Conservation (phyloP, 108 stramenopile genomes). For the Pseudonitzschia pungens region DNA sequence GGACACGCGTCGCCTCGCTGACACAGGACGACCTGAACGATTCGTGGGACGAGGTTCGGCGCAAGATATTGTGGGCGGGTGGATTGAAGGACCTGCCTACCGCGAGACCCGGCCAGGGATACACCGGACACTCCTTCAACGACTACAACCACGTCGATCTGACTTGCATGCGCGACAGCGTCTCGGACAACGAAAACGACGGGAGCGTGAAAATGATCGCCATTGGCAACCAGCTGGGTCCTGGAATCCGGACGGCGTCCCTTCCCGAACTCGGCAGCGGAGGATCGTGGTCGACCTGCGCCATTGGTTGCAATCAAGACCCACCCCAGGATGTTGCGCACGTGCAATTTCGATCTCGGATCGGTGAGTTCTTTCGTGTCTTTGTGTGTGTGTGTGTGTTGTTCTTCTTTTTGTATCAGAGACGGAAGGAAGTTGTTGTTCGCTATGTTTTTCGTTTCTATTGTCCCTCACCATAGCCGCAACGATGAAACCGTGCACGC, state of each 20-base stretch:
- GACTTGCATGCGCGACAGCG: constrained; percentile 78
- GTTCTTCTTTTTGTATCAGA: background rate
- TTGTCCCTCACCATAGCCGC: background rate
- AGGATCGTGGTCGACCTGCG: constrained; percentile 87
- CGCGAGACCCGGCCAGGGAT: constrained; percentile 80
- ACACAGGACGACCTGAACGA: constrained; percentile 51
- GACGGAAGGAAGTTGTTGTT: background rate
- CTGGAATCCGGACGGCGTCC: constrained; percentile 80
- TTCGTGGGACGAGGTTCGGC: constrained; percentile 77
- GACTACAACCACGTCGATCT: constrained; percentile 93
- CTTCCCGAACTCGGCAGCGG: constrained; percentile 86
- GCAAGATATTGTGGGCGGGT: constrained; percentile 87
- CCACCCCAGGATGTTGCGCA: constrained; percentile 92
- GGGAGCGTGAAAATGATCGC: constrained; percentile 79
- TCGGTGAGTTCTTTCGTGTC: constrained; percentile 20
- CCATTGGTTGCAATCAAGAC: constrained; percentile 71
- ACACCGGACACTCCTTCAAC: constrained; percentile 91
- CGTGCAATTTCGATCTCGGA: constrained; percentile 81
- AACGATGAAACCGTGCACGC: background rate
- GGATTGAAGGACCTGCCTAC: constrained; percentile 75
- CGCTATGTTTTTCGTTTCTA: background rate
- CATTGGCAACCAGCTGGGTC: constrained; percentile 73
- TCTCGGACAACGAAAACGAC: constrained; percentile 76
- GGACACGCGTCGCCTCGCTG: constrained; percentile 58
- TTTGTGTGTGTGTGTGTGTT: background rate